Evolutionary conservation across 2,329 filamentous ascomycete genomes (phyloP).

Genomic region (Cladosporium sp.): DNA sequence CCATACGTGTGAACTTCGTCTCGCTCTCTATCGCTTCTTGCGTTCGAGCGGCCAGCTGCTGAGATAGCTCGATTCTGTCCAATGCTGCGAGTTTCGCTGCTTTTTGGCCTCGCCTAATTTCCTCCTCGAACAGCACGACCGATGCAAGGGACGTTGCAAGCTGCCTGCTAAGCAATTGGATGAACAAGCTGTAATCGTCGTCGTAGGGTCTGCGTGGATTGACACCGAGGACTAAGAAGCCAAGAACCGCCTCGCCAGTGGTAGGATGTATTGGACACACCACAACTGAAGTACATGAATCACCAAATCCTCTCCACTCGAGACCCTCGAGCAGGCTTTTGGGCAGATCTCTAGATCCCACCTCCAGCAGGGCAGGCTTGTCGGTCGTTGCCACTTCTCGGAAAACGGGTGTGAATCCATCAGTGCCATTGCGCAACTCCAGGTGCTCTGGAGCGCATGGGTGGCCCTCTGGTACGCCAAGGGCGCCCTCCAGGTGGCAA

Average conservation of each 20-base stretch:
- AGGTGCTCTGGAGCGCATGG: conserved; percentile 56
- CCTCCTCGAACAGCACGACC: conserved; percentile 77
- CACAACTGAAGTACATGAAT: conserved; percentile 66
- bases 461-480: conserved; percentile 66
- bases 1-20: conserved; percentile 77
- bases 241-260: conserved; percentile 67
- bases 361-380: conserved; percentile 63
- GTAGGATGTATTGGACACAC: conserved; percentile 77
- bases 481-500: conserved; percentile 65
- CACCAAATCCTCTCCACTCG: conserved; percentile 65
- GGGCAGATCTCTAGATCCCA: conserved; percentile 63
- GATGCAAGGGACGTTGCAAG: conserved; percentile 76
- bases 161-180: conserved; percentile 70
- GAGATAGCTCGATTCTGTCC: conserved; percentile 71
- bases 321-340: conserved; percentile 61
- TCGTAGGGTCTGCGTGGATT: conserved; percentile 78
- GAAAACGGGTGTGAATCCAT: conserved; percentile 73
- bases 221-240: conserved; percentile 73
- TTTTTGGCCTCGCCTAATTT: conserved; percentile 69
- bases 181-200: conserved; percentile 73
- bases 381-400: conserved; percentile 68
- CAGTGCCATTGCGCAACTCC: conserved; percentile 65
- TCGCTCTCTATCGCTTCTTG: conserved; percentile 60
- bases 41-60: conserved; percentile 64
- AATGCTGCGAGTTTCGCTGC: conserved; percentile 71